Percentiles rank a stretch among this genome's conserved stretches.
Evolutionary conservation across 805 yeast genomes (phyloP).

Genomic region (Debaryomyces hansenii): DNA sequence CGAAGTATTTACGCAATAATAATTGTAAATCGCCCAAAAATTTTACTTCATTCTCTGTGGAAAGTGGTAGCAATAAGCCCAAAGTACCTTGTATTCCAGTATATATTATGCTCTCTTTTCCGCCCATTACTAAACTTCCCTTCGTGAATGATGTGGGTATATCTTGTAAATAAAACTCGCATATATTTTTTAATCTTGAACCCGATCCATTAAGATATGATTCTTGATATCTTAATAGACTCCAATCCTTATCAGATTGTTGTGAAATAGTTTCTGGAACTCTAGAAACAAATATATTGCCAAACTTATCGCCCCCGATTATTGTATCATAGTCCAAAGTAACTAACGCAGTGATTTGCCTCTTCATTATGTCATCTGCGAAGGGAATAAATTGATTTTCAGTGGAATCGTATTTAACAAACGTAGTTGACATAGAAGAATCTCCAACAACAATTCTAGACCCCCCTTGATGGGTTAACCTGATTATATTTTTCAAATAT

Average conservation of each 20-base stretch:
- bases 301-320: conserved; percentile 85
- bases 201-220: conserved; percentile 50
- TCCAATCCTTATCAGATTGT: conserved; percentile 51
- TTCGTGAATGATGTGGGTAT: conserved; percentile 61
- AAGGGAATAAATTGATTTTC: conserved; percentile 57
- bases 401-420: conserved; percentile 50
- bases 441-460: conserved; percentile 70
- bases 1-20: conserved; percentile 33
- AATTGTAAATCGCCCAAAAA: conserved; percentile 58
- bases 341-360: conserved; percentile 63
- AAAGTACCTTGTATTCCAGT: conserved; percentile 81
- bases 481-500: conserved; percentile 48
- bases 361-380: conserved; percentile 65
- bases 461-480: conserved; percentile 52
- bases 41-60: conserved; percentile 59
- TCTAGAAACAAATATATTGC: conserved; percentile 71
- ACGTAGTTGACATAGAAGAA: conserved; percentile 61
- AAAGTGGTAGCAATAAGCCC: conserved; percentile 70
- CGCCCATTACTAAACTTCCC: conserved; percentile 58
- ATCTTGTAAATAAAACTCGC: conserved; percentile 70
- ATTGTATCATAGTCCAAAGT: conserved; percentile 75
- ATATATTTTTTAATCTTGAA: conserved; percentile 47
- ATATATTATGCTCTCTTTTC: conserved; percentile 62
- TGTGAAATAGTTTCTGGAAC: conserved; percentile 51
- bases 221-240: conserved; percentile 29